Base-by-base conservation (phyloP, 306 rosid genomes). In the Vigna mungo region DNA sequence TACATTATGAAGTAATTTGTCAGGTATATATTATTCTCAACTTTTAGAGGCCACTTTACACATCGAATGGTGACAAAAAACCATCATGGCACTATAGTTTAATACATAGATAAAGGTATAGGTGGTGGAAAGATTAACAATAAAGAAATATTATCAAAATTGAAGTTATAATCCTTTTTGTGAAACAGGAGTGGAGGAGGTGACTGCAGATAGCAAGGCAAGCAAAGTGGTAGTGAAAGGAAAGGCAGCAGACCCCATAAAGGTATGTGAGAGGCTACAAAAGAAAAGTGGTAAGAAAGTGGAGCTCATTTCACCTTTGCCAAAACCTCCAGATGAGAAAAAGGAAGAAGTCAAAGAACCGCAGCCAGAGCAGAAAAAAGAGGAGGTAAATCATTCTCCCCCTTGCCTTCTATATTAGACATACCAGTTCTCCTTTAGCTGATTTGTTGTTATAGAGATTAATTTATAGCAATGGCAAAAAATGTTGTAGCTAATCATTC, bases 271-370 rank as follows among this genome's bases (percentile, higher is more conserved):
- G 87, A 89, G 98, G 80, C 76, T 93, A 46, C 91, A 90, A 81
- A 90, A 85, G 98, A 93, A 93, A 85, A 90, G 98, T 80, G 98
- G 98, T 16, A 87, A 86, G 55, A 93, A 93, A 86, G 98, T 93
- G 71, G 91, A 89, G 80, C 80, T 93, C 30, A 88, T 93, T 80
- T 93, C 98, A 62, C 98, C 98, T 71, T 85, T 92, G 88, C 98
- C 99, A 1, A 88, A 91, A 65, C 98, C 97, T 12, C 65, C 72
- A 3, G 89, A 87, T 70, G 88, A 89, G 72, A 75, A 86, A 58
- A 84, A 88, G 7, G 87, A 78, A 9, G 90, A 85, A 56, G 77
- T 70, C 7, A 85, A 84, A 47, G 78, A 83, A 78, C 87, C 88
- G 8, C 72, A 75, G 36, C 54, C 83, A 15, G 87, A 88, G 78